Conservation (phyloP, 139 green algal species). For the Desmodesmus armatus region DNA sequence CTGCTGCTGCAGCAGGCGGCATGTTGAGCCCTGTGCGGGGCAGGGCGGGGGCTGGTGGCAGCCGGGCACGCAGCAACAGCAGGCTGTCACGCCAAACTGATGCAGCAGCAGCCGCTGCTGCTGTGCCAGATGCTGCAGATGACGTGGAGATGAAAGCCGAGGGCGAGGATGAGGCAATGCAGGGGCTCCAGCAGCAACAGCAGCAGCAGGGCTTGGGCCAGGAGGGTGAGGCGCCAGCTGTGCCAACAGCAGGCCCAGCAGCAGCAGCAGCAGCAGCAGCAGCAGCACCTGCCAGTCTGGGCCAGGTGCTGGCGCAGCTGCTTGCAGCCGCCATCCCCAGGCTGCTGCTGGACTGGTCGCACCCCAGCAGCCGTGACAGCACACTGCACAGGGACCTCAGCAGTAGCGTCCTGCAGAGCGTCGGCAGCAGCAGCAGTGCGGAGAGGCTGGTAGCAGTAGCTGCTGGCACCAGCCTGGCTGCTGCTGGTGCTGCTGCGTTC, state of each 20-base stretch:
- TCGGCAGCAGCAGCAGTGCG: conserved; percentile 24
- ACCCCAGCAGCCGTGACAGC: conserved; percentile 1
- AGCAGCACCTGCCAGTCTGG: not conserved
- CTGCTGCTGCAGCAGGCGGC: not conserved
- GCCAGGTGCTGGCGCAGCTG: not conserved
- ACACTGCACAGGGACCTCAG: too few species aligned
- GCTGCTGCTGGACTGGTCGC: conserved; percentile 33
- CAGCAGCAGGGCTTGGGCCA: not conserved
- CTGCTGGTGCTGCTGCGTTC: conserved; percentile 8
- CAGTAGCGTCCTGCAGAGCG: not conserved
- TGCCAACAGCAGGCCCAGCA: not conserved
- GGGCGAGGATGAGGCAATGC: not conserved
- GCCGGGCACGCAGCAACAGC: not conserved
- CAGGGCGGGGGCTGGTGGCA: not conserved
- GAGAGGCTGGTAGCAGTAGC: not conserved
- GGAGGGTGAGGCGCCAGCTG: too few species aligned
- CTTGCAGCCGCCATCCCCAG: conserved; percentile 23
- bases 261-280: conserved; percentile 26
- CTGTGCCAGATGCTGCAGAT: not conserved
- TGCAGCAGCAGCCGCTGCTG: not conserved
- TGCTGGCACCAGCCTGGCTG: not conserved
- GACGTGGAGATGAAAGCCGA: not conserved
- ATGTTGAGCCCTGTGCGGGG: not conserved
- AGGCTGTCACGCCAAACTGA: conserved; percentile 14
- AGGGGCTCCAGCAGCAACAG: not conserved